Percentiles rank a stretch among this genome's conserved stretches.
Conservation (phyloP, 805 yeast species). For the Kluyveromyces siamensis region DNA sequence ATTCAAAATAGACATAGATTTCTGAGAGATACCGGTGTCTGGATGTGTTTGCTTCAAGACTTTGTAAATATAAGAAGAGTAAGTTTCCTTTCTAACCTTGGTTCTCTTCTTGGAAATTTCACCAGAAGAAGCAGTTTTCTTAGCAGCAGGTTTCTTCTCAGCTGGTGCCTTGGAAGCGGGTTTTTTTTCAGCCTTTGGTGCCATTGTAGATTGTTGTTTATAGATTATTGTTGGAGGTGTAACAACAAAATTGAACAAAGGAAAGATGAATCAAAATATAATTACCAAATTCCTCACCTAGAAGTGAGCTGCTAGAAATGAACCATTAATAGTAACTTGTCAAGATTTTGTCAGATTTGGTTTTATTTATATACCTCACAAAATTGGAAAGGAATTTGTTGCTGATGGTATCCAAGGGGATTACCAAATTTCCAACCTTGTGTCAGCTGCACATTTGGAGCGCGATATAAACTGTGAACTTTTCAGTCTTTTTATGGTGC, state of each 20-base stretch:
- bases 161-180: slow-evolving; percentile 93
- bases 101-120: slow-evolving; percentile 77
- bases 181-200: slow-evolving; percentile 55
- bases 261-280: slow-evolving; percentile 37
- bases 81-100: slow-evolving; percentile 90
- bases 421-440: too few species aligned
- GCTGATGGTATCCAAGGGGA: too few species aligned
- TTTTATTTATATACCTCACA: too few species aligned
- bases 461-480: too few species aligned
- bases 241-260: neutral
- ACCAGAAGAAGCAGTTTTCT: slow-evolving; percentile 72
- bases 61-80: slow-evolving; percentile 92
- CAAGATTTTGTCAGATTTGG: too few species aligned
- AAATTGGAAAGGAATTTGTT: too few species aligned
- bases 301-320: too few species aligned
- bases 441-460: too few species aligned
- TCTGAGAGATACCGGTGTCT: slow-evolving; percentile 94
- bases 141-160: slow-evolving; percentile 88
- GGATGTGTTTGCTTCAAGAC: slow-evolving; percentile 95
- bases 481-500: too few species aligned
- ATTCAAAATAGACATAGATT: slow-evolving; percentile 95
- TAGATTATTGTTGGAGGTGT: neutral
- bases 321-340: too few species aligned
- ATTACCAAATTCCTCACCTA: too few species aligned
- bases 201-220: slow-evolving; percentile 34